Evolutionary conservation across 441 rosid genomes (phyloP).

Genomic region (Gossypium davidsonii): DNA sequence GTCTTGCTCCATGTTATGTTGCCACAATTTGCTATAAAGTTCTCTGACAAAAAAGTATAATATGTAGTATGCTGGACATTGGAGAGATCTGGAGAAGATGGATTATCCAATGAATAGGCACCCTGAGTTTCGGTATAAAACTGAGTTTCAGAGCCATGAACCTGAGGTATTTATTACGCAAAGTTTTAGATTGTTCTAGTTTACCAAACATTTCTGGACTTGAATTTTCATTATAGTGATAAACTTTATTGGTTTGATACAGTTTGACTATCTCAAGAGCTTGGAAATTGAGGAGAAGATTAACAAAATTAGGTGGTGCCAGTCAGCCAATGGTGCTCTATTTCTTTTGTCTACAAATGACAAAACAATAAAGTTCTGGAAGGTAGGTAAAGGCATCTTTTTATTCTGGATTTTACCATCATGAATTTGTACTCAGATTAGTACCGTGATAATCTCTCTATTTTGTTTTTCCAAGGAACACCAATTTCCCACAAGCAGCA

Average conservation of each 20-base stretch:
- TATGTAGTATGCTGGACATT: slow-evolving; percentile 56
- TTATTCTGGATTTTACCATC: neutral
- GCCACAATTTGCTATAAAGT: slow-evolving; percentile 10
- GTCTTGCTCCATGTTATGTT: neutral
- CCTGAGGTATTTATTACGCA: slow-evolving; percentile 57
- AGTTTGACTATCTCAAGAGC: slow-evolving; percentile 97
- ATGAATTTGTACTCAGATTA: neutral
- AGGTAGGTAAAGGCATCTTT: slow-evolving; percentile 36
- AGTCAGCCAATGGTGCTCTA: slow-evolving; percentile 73
- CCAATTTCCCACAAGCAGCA: neutral
- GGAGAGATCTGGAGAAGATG: slow-evolving; percentile 68
- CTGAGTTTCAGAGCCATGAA: slow-evolving; percentile 97
- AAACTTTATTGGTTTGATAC: slow-evolving; percentile 19
- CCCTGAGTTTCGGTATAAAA: slow-evolving; percentile 91
- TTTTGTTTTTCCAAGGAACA: neutral
- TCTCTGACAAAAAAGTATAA: slow-evolving; percentile 15
- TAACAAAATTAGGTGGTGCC: slow-evolving; percentile 96
- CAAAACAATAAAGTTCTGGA: slow-evolving; percentile 90
- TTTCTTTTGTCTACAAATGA: slow-evolving; percentile 91
- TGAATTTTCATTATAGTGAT: slow-evolving; percentile 1
- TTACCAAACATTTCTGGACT: neutral
- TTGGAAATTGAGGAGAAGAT: slow-evolving; percentile 99
- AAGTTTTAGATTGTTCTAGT: slow-evolving; percentile 1
- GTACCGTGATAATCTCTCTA: neutral
- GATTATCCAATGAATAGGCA: slow-evolving; percentile 57